These are phyloP conservation scores for Coniochaeta sp. DNA, from an alignment of 2,329 filamentous ascomycete genomes.

Conservation along the genomic window DNA sequence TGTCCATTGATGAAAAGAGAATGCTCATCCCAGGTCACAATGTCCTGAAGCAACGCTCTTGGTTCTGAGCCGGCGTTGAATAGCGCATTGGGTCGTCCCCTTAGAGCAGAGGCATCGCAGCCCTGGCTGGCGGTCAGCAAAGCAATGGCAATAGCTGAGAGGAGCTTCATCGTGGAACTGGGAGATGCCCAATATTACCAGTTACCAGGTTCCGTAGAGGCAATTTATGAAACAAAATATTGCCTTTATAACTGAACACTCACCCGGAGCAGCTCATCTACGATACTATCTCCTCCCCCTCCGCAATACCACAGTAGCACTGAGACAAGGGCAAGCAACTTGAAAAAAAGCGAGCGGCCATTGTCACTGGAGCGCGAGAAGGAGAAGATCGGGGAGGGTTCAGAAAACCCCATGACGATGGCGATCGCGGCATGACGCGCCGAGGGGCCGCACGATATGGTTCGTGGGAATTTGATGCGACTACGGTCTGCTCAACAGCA, in stretches of 20 bases:
- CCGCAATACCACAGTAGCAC: no score
- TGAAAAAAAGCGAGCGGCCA: no score
- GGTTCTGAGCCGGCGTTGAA: neutral
- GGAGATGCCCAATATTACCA: no score
- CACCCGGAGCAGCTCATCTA: no score
- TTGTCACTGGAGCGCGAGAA: neutral
- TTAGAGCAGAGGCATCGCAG: neutral
- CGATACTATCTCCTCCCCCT: no score
- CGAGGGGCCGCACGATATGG: neutral
- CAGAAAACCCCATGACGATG: neutral
- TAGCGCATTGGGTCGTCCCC: no score
- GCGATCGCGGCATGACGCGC: neutral
- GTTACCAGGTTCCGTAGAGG: no score
- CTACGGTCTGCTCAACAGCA: neutral
- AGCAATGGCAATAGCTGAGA: neutral
- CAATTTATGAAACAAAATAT: no score
- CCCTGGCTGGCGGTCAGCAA: neutral
- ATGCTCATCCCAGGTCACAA: slow-evolving; percentile 58
- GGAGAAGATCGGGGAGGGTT: neutral
- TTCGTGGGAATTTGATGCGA: neutral
- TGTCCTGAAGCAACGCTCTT: neutral
- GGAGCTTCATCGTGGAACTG: no score
- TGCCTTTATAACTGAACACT: no score
- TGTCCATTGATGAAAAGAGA: slow-evolving; percentile 61
- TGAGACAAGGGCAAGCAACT: no score